Evolutionary conservation across 805 yeast species (phyloP).

Genomic region (Ogataea degrootiae): DNA sequence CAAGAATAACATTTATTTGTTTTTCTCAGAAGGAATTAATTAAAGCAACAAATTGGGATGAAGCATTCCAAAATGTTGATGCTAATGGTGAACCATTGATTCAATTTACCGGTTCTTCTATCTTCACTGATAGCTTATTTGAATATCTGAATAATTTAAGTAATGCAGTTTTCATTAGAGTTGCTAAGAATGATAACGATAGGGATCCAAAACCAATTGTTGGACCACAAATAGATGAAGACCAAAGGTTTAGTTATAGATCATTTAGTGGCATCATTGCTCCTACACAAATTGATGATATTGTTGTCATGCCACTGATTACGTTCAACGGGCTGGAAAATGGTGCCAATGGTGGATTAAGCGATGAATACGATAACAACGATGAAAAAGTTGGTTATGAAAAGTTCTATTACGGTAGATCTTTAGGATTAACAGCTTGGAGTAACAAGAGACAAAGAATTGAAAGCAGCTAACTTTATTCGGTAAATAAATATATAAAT

Average conservation of each 20-base stretch:
- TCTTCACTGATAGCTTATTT: constrained; percentile 31
- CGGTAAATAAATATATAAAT: too few relatives aligned
- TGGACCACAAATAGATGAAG: constrained; percentile 26
- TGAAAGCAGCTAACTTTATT: neutral
- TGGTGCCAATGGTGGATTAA: constrained; percentile 22
- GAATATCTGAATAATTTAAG: constrained; percentile 26
- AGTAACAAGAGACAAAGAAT: constrained; percentile 16
- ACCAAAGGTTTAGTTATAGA: constrained; percentile 25
- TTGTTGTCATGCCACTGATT: constrained; percentile 28
- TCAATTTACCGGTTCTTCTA: constrained; percentile 32
- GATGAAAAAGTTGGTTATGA: constrained; percentile 25
- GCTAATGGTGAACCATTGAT: constrained; percentile 31
- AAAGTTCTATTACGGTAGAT: constrained; percentile 27
- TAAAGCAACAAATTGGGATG: constrained; percentile 25
- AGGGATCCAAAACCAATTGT: constrained; percentile 20
- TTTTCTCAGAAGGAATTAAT: constrained; percentile 23
- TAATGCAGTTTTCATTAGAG: constrained; percentile 25
- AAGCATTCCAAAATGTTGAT: constrained; percentile 26
- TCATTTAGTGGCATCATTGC: constrained; percentile 28
- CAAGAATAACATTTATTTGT: constrained; percentile 27
- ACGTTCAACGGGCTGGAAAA: constrained; percentile 25
- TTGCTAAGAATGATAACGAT: constrained; percentile 29
- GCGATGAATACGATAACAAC: constrained; percentile 27
- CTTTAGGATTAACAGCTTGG: constrained; percentile 26
- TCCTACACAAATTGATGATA: constrained; percentile 29